Conservation (phyloP, 2,329 filamentous ascomycete species). For the Alternaria angustiovoidea region DNA sequence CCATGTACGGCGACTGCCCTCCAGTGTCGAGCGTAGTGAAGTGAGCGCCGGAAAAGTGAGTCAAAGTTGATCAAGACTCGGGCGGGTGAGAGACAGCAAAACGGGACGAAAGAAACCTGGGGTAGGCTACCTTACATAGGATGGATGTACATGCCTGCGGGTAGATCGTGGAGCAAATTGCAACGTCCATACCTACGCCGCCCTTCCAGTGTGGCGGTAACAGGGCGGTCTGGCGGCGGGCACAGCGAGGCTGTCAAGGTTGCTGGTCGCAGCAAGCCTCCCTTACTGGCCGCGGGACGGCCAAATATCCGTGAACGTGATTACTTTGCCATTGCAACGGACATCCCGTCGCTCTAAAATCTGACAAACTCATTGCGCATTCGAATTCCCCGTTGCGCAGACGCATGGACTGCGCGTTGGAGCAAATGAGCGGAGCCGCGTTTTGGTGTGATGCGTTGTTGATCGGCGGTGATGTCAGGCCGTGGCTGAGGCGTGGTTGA, state of each 20-base stretch:
- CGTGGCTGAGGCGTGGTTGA: slow-evolving; percentile 15
- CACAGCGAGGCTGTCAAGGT: slow-evolving; percentile 24
- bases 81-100: slow-evolving; percentile 1
- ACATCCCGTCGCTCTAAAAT: slow-evolving; percentile 7
- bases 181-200: slow-evolving; percentile 14
- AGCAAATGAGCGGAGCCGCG: slow-evolving; percentile 15
- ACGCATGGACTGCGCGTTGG: slow-evolving; percentile 14
- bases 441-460: slow-evolving; percentile 15
- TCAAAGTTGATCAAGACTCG: neutral
- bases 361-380: slow-evolving; percentile 1
- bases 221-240: slow-evolving; percentile 21
- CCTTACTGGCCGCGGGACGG: slow-evolving; percentile 11
- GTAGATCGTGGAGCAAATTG: slow-evolving; percentile 5
- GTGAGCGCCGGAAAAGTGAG: neutral
- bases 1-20: slow-evolving; percentile 8
- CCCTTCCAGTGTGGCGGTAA: slow-evolving; percentile 15
- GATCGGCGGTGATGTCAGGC: slow-evolving; percentile 17
- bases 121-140: slow-evolving; percentile 11
- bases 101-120: slow-evolving; percentile 1
- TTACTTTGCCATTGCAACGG: slow-evolving; percentile 4
- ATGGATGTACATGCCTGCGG: slow-evolving; percentile 2
- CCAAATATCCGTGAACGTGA: neutral
- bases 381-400: slow-evolving; percentile 2
- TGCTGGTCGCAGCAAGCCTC: slow-evolving; percentile 30
- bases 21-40: neutral